phyloP scores from a whole-genome alignment of 2,329 filamentous ascomycete genomes.

The Talaromyces marneffei region DNA sequence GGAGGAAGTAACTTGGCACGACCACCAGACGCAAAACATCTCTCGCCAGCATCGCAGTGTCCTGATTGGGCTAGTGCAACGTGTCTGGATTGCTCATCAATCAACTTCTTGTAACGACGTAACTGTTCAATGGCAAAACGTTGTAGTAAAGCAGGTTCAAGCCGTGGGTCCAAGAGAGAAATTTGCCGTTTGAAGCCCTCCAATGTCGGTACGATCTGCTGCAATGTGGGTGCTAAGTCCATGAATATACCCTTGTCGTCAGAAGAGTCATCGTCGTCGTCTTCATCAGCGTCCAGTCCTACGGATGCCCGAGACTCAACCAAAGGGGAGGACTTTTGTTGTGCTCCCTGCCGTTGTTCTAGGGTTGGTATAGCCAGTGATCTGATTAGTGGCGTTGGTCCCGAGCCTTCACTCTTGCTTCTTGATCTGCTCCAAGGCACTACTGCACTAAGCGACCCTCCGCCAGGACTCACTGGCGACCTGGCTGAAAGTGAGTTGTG shows the following conservation, averaged over 20 bases:
- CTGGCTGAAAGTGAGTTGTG: conserved; percentile 55
- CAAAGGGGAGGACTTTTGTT: neutral
- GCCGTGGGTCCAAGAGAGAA: conserved; percentile 64
- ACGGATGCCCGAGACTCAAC: neutral
- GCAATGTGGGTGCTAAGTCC: conserved; percentile 57
- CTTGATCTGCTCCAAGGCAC: conserved; percentile 46
- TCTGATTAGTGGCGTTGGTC: conserved; percentile 37
- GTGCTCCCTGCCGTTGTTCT: neutral
- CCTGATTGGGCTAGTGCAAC: conserved; percentile 51
- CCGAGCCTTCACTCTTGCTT: conserved; percentile 54
- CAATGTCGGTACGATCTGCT: conserved; percentile 64
- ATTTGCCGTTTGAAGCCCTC: conserved; percentile 74
- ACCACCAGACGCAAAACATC: conserved; percentile 65
- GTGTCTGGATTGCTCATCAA: conserved; percentile 67
- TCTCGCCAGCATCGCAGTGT: conserved; percentile 55
- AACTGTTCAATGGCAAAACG: conserved; percentile 78
- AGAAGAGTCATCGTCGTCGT: conserved; percentile 52
- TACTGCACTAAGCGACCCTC: conserved; percentile 42
- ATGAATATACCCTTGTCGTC: conserved; percentile 59
- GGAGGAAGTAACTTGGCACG: conserved; percentile 56
- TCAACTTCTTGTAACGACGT: conserved; percentile 69
- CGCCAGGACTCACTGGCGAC: conserved; percentile 26
- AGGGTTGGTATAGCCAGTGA: neutral
- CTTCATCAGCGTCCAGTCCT: conserved; percentile 39
- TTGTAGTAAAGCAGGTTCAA: conserved; percentile 65